These are phyloP conservation scores for Dianthus caryophyllus DNA, from an alignment of 148 eudicot genomes.

Conservation along the genomic window DNA sequence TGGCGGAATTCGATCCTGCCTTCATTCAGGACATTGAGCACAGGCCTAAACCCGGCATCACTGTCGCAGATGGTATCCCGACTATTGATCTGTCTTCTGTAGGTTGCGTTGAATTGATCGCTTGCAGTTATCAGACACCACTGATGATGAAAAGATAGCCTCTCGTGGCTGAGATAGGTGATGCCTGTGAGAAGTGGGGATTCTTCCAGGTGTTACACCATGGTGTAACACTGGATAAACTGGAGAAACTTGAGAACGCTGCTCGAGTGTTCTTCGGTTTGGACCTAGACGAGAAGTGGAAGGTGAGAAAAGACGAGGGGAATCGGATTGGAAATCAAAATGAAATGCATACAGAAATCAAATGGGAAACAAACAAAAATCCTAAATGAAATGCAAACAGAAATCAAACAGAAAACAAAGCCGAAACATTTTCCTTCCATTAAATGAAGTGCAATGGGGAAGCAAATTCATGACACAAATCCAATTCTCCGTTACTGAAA, in stretches of 20 bases:
- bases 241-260: constrained; percentile 25
- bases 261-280: constrained; percentile 37
- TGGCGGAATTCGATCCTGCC: constrained; percentile 24
- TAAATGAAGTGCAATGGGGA: too few species aligned
- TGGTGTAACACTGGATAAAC: constrained; percentile 32
- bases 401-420: too few species aligned
- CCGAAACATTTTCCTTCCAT: too few species aligned
- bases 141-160: neutral
- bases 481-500: too few species aligned
- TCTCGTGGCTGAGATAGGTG: constrained; percentile 32
- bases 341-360: too few species aligned
- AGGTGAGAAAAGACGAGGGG: constrained; percentile 33
- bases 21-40: constrained; percentile 21
- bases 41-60: constrained; percentile 32
- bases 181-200: constrained; percentile 47
- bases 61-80: constrained; percentile 42
- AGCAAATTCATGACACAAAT: too few species aligned
- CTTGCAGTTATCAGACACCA: constrained; percentile 8
- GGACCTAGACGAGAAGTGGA: constrained; percentile 40
- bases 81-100: constrained; percentile 39
- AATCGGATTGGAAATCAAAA: constrained; percentile 42
- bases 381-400: too few species aligned
- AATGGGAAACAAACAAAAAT: too few species aligned
- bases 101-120: constrained; percentile 20
- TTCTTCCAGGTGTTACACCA: constrained; percentile 58